phyloP scores from a whole-genome alignment of 768 basidiomycete species.

The Naematelia aurantialba region DNA sequence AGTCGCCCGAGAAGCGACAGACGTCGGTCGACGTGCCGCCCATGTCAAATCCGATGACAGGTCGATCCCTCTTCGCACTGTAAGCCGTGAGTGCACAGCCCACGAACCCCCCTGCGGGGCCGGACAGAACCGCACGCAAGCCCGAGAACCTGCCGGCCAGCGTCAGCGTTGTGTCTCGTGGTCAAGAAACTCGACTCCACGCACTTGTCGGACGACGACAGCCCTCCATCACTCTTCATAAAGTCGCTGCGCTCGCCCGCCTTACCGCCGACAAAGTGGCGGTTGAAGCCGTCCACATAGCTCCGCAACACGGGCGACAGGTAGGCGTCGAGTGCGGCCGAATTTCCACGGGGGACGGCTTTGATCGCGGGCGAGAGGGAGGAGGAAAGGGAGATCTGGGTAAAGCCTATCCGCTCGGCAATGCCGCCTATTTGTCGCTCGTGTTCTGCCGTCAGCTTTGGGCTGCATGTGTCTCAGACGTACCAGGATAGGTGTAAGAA shows the following conservation, averaged over 20 bases:
- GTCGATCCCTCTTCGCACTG: conserved; percentile 12
- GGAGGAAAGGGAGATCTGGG: conserved; percentile 24
- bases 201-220: conserved; percentile 30
- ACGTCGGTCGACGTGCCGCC: conserved; percentile 36
- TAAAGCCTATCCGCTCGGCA: conserved; percentile 29
- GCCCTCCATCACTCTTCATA: conserved; percentile 26
- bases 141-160: conserved; percentile 23
- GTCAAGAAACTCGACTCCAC: conserved; percentile 1
- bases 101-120: conserved; percentile 37
- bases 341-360: conserved; percentile 22
- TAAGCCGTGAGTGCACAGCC: conserved; percentile 25
- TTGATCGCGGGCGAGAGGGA: conserved; percentile 19
- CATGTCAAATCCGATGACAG: conserved; percentile 37
- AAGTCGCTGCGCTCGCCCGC: conserved; percentile 18
- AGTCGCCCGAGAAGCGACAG: conserved; percentile 27
- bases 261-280: conserved; percentile 23
- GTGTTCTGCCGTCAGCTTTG: conserved; percentile 52
- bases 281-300: conserved; percentile 26
- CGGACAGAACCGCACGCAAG: conserved; percentile 25
- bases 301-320: conserved; percentile 21
- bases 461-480: background rate
- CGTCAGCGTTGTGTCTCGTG: background rate
- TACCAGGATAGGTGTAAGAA: conserved; percentile 57
- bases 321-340: conserved; percentile 32
- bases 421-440: conserved; percentile 24